phyloP scores from a whole-genome alignment of 1,284 basidiomycete species.

The Ceratobasidium papillatum region DNA sequence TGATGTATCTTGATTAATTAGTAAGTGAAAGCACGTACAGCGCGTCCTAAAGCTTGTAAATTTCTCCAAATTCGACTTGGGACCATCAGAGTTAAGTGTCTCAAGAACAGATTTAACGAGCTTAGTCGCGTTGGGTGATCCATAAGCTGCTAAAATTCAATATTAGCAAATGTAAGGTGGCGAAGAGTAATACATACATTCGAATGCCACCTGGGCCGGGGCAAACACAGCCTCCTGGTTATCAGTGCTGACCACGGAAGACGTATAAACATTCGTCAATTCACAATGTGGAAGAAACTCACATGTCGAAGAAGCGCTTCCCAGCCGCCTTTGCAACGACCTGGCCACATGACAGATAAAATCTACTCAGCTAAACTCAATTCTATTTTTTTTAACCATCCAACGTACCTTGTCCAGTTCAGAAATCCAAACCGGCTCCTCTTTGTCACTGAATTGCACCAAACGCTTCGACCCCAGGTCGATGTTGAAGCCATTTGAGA shows the following conservation, averaged over 20 bases:
- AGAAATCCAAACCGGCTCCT: constrained; percentile 73
- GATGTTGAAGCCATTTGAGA: constrained; percentile 58
- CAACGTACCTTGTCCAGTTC: constrained; percentile 78
- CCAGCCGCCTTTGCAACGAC: constrained; percentile 79
- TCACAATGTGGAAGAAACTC: constrained; percentile 48
- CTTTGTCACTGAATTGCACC: constrained; percentile 73
- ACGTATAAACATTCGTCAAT: background rate
- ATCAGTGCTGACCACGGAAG: constrained; percentile 38
- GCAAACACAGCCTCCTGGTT: constrained; percentile 47
- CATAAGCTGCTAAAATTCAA: constrained; percentile 54
- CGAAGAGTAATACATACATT: constrained; percentile 53
- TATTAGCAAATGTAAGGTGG: background rate
- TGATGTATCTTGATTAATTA: background rate
- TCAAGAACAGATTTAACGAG: constrained; percentile 68
- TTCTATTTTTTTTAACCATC: background rate
- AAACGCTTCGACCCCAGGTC: constrained; percentile 77
- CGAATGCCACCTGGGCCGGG: constrained; percentile 53
- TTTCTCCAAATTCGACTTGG: constrained; percentile 71
- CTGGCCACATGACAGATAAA: constrained; percentile 53
- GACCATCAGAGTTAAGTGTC: constrained; percentile 71
- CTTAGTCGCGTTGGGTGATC: constrained; percentile 66
- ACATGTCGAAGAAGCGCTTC: constrained; percentile 89
- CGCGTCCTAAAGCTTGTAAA: constrained; percentile 80
- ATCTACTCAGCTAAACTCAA: background rate
- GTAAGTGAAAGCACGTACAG: constrained; percentile 57